Evolutionary conservation across 768 basidiomycete genomes (phyloP).

Genomic region (Xerocomus spinulosus): DNA sequence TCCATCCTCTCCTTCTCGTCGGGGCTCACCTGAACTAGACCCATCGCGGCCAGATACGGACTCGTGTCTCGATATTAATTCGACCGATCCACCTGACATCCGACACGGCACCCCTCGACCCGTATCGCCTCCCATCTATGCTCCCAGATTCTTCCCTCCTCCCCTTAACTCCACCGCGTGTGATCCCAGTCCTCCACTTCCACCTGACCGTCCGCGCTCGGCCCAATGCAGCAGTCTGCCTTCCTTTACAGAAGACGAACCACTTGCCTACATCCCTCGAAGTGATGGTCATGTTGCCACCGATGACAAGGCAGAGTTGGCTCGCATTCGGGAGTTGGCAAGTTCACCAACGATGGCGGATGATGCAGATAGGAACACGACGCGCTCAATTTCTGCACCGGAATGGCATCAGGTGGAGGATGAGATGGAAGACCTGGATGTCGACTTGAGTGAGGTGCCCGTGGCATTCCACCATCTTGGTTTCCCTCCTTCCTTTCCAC

Average conservation of each 20-base stretch:
- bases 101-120: conserved; percentile 19
- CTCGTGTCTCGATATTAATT: not conserved
- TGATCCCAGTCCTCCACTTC: conserved; percentile 6
- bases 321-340: conserved; percentile 46
- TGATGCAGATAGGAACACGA: conserved; percentile 11
- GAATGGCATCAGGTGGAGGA: conserved; percentile 51
- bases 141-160: conserved; percentile 6
- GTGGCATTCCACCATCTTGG: conserved; percentile 3
- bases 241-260: conserved; percentile 13
- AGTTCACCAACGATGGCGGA: conserved; percentile 45
- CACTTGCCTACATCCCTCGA: conserved; percentile 27
- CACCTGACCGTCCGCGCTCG: conserved; percentile 8
- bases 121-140: conserved; percentile 43
- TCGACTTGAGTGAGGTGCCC: conserved; percentile 8
- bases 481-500: conserved; percentile 23
- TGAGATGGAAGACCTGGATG: conserved; percentile 25
- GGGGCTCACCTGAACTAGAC: conserved; percentile 23
- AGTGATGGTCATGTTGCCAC: conserved; percentile 57
- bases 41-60: conserved; percentile 3
- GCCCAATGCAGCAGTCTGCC: conserved; percentile 4
- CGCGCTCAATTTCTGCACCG: conserved; percentile 42
- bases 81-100: conserved; percentile 1
- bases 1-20: conserved; percentile 21
- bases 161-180: conserved; percentile 4
- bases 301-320: conserved; percentile 59